Evolutionary conservation across 2,329 filamentous ascomycete genomes (phyloP).

Genomic region (Graphilbum ipis-grandicollis): DNA sequence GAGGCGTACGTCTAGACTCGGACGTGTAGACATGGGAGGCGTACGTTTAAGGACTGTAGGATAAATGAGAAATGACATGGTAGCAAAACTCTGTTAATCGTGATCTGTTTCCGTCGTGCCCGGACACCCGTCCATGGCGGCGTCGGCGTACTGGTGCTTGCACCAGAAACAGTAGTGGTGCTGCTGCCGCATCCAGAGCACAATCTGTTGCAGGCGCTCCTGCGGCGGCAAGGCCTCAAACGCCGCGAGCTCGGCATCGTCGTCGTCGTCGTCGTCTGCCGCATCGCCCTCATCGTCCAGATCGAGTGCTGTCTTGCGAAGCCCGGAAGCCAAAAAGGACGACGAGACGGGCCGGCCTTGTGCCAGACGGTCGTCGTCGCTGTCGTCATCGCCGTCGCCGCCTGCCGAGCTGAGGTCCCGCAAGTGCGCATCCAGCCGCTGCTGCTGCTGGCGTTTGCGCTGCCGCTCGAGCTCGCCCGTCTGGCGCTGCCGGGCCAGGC

Average conservation of each 20-base stretch:
- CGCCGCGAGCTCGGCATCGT: conserved; percentile 58
- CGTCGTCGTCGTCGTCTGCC: conserved; percentile 37
- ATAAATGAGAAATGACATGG: too few relatives aligned
- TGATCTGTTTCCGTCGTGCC: conserved; percentile 75
- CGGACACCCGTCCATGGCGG: conserved; percentile 71
- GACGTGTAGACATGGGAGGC: background rate
- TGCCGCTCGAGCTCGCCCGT: conserved; percentile 50
- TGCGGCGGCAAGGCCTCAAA: conserved; percentile 53
- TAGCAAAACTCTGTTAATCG: too few relatives aligned
- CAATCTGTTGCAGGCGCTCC: conserved; percentile 49
- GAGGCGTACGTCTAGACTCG: background rate
- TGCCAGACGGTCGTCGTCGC: conserved; percentile 71
- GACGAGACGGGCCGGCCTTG: conserved; percentile 42
- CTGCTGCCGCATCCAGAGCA: conserved; percentile 51
- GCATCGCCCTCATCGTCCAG: conserved; percentile 45
- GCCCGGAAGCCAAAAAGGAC: background rate
- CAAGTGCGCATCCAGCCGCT: conserved; percentile 10
- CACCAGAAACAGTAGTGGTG: conserved; percentile 93
- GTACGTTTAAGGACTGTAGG: too few relatives aligned
- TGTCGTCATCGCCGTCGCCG: conserved; percentile 51
- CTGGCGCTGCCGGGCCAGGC: conserved; percentile 51
- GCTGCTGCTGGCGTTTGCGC: conserved; percentile 45
- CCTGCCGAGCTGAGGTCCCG: background rate
- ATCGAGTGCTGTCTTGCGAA: conserved; percentile 29
- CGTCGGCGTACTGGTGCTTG: conserved; percentile 63